Evolutionary conservation across 768 basidiomycete species (phyloP).

Genomic region (Tulasnella sp.): DNA sequence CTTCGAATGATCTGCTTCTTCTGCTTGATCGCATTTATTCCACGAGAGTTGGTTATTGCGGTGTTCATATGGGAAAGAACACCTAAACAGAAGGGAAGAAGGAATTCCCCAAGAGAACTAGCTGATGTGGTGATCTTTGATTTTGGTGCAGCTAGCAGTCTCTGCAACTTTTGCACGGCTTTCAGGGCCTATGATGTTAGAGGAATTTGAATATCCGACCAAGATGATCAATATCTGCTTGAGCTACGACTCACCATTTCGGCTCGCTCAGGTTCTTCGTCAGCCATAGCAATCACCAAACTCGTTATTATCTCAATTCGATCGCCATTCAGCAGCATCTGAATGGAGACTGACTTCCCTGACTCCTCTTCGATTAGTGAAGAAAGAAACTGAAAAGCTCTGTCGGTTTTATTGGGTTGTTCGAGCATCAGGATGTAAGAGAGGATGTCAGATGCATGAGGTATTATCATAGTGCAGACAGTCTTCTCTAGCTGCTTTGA

Average conservation of each 20-base stretch:
- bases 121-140: constrained; percentile 21
- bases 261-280: constrained; percentile 39
- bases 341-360: constrained; percentile 31
- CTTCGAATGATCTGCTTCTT: constrained; percentile 74
- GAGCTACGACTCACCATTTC: constrained; percentile 24
- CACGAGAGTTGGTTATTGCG: constrained; percentile 69
- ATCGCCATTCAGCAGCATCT: constrained; percentile 45
- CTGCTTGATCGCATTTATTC: constrained; percentile 50
- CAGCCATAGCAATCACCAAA: constrained; percentile 65
- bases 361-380: constrained; percentile 42
- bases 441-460: constrained; percentile 47
- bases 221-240: not conserved
- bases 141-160: constrained; percentile 21
- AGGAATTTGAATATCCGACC: constrained; percentile 19
- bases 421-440: constrained; percentile 52
- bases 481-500: constrained; percentile 37
- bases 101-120: constrained; percentile 37
- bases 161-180: constrained; percentile 35
- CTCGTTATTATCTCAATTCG: constrained; percentile 58
- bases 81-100: constrained; percentile 69
- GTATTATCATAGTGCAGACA: constrained; percentile 39
- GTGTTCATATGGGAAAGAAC: constrained; percentile 77
- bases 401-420: constrained; percentile 27
- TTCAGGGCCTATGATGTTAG: constrained; percentile 34
- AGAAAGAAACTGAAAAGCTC: constrained; percentile 47